phyloP scores from a whole-genome alignment of 768 basidiomycete species.

The Strobilomyces echinocephalus region DNA sequence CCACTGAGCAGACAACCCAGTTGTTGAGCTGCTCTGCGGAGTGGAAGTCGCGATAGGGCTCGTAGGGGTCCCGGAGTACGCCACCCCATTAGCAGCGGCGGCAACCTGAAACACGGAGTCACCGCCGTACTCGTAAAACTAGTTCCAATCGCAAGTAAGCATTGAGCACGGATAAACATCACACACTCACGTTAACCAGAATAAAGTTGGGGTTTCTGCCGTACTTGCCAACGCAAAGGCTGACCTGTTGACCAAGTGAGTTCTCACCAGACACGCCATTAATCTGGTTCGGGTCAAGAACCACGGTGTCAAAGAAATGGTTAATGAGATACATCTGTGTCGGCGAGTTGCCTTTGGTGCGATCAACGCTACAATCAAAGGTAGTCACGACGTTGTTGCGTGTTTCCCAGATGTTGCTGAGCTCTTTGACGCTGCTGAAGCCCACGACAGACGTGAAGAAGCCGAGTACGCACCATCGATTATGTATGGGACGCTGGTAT shows the following conservation, averaged over 20 bases:
- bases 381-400: slow-evolving; percentile 53
- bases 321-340: slow-evolving; percentile 88
- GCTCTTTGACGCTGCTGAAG: slow-evolving; percentile 47
- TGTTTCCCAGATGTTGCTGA: slow-evolving; percentile 87
- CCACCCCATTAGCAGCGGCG: slow-evolving; percentile 75
- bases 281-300: slow-evolving; percentile 63
- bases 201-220: slow-evolving; percentile 76
- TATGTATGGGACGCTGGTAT: slow-evolving; percentile 70
- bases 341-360: slow-evolving; percentile 63
- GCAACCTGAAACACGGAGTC: slow-evolving; percentile 84
- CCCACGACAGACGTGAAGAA: background rate
- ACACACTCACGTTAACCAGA: slow-evolving; percentile 73
- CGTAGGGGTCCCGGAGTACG: slow-evolving; percentile 57
- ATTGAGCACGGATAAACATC: background rate
- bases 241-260: slow-evolving; percentile 73
- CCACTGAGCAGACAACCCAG: slow-evolving; percentile 15
- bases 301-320: slow-evolving; percentile 80
- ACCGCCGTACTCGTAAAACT: slow-evolving; percentile 78
- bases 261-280: slow-evolving; percentile 71
- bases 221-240: slow-evolving; percentile 55
- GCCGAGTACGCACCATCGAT: slow-evolving; percentile 63
- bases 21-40: slow-evolving; percentile 24
- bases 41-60: slow-evolving; percentile 58
- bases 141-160: slow-evolving; percentile 3
- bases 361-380: slow-evolving; percentile 85